Evolutionary conservation across 1,284 basidiomycete species (phyloP).

Genomic region (Microbotryum scabiosae): DNA sequence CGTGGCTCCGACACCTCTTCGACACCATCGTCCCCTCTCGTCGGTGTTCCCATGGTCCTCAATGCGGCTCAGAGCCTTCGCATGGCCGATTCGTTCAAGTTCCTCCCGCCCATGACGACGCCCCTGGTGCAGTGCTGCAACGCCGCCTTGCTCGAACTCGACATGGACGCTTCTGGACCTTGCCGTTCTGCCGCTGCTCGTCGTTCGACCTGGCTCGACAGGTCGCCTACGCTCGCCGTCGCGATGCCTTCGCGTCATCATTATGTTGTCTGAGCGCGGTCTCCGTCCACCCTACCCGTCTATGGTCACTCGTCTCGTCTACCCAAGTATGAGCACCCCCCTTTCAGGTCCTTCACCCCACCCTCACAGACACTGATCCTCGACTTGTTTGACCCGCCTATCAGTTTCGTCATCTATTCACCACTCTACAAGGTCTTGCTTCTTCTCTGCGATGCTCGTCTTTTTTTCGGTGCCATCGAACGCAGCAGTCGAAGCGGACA

Average conservation of each 20-base stretch:
- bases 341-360: too few relatives aligned
- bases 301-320: too few relatives aligned
- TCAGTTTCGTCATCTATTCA: too few relatives aligned
- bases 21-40: neutral
- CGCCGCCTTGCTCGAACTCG: slow-evolving; percentile 8
- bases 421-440: neutral
- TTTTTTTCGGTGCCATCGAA: slow-evolving; percentile 12
- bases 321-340: too few relatives aligned
- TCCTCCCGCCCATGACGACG: slow-evolving; percentile 3
- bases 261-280: too few relatives aligned
- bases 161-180: slow-evolving; percentile 28
- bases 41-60: slow-evolving; percentile 1
- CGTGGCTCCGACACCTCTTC: slow-evolving; percentile 1
- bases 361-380: too few relatives aligned
- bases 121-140: slow-evolving; percentile 7
- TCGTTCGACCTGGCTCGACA: neutral
- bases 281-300: too few relatives aligned
- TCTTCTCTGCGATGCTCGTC: slow-evolving; percentile 5
- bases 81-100: neutral
- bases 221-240: neutral
- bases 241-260: too few relatives aligned
- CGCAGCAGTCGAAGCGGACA: slow-evolving; percentile 3
- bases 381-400: too few relatives aligned
- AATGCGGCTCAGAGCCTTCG: neutral
- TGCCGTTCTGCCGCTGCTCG: neutral